Evolutionary conservation across 2,329 filamentous ascomycete species (phyloP).

Genomic region (Aspergillus sp.): DNA sequence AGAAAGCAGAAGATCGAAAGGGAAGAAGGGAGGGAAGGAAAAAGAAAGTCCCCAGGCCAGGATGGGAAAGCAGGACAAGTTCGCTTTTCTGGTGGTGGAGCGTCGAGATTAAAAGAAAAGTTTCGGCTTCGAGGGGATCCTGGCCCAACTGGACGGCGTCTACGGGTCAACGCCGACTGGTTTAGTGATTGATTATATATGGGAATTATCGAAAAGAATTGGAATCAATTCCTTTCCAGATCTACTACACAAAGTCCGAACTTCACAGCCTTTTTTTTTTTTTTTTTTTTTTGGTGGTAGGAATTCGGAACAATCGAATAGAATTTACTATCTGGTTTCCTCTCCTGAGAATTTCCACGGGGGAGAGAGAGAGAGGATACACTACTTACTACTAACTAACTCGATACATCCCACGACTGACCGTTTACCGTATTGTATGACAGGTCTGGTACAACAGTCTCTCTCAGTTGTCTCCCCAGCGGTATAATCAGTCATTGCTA

Average conservation of each 20-base stretch:
- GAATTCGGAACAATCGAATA: too few relatives aligned
- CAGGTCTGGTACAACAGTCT: not conserved
- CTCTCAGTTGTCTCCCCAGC: not conserved
- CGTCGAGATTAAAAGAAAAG: slow-evolving; percentile 32
- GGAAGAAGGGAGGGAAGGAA: slow-evolving; percentile 34
- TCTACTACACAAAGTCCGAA: too few relatives aligned
- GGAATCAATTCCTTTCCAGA: too few relatives aligned
- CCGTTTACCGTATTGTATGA: slow-evolving; percentile 11
- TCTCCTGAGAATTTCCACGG: slow-evolving; percentile 1
- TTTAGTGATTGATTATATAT: not conserved
- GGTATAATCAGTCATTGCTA: too few relatives aligned
- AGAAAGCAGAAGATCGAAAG: slow-evolving; percentile 22
- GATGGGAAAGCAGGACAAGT: slow-evolving; percentile 22
- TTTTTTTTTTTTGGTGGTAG: too few relatives aligned
- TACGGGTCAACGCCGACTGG: slow-evolving; percentile 1
- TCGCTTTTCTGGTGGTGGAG: slow-evolving; percentile 29
- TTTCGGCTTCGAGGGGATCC: slow-evolving; percentile 20
- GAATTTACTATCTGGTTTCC: not conserved
- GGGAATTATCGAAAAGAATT: too few relatives aligned
- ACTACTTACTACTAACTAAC: not conserved
- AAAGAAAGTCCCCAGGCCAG: slow-evolving; percentile 22
- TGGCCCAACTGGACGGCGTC: slow-evolving; percentile 22
- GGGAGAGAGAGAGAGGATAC: not conserved
- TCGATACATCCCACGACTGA: not conserved
- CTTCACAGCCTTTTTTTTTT: too few relatives aligned